Evolutionary conservation across 2,329 filamentous ascomycete species (phyloP).

Genomic region (Scedosporium apiospermum): DNA sequence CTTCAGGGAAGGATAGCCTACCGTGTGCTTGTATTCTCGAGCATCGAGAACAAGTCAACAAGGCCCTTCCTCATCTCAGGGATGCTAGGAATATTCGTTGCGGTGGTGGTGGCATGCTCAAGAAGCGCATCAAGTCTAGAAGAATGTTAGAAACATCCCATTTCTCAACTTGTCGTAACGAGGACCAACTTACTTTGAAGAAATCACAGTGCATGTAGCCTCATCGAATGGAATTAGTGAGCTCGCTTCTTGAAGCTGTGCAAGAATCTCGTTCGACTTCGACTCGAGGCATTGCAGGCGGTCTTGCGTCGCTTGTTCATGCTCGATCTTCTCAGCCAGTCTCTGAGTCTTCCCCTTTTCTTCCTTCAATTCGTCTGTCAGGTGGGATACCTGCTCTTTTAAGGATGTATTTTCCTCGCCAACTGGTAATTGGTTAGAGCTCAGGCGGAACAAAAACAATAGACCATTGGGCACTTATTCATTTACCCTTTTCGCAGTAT

Average conservation of each 20-base stretch:
- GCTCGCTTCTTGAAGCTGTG: constrained; percentile 3
- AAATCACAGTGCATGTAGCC: background rate
- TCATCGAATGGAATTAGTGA: background rate
- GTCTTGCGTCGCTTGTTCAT: background rate
- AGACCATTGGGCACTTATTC: background rate
- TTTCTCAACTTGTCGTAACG: background rate
- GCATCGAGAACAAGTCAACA: background rate
- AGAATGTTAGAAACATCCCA: background rate
- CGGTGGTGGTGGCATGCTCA: background rate
- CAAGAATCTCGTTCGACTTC: constrained; percentile 3
- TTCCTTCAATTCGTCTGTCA: background rate
- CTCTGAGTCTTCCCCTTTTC: background rate
- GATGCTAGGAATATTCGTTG: background rate
- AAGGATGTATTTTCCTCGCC: constrained; percentile 1
- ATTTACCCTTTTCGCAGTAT: background rate
- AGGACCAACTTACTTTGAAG: background rate
- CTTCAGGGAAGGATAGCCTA: background rate
- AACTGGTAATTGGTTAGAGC: background rate
- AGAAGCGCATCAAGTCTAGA: background rate
- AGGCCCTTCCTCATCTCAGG: background rate
- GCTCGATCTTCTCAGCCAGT: background rate
- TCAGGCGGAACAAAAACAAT: too few relatives aligned
- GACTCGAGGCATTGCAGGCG: constrained; percentile 1
- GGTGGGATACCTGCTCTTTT: background rate
- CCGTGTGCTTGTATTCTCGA: background rate